Evolutionary conservation across 352 stramenopile species (phyloP), one percentile per base, ranked within the genome.

Genomic region (Pythium insidiosum): DNA sequence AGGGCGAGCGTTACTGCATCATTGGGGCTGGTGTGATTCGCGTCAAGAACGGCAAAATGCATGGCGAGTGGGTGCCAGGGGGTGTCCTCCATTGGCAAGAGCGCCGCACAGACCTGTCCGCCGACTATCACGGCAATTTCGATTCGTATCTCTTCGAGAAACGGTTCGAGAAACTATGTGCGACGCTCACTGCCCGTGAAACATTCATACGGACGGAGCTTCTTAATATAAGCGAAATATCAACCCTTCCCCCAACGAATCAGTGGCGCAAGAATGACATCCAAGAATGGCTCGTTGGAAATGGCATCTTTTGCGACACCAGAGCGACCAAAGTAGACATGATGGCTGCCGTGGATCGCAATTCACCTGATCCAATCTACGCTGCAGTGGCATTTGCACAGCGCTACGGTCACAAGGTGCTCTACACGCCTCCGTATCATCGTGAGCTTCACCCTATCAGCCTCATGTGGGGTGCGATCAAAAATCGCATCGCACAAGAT

Each of bases 121-220:
- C 40, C 4, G 47, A 54, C 37, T 54, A 54, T 33, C 37, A 54
- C 34, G 47, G 47, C 10, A 54, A 54, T 22, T 54, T 54, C 13
- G 26, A 46, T 20, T 37, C 38, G 6, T 26, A 40, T 9, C 25
- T 47, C 6, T 47, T 53, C 13, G 36, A 46, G 25, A 38, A 38
- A 13, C 41, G 46, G 36, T 53, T 46, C 41, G 7, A 24, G 21
- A 52, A n/a, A n/a, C n/a, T 38, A 12, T 52, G 9, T 23, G 25
- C 15, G n/a, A 26, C 12, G 24, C 22, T 22, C 33, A 54, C 28
- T 37, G 38, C 3, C 3, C 26, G 2, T 47, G 28, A 37, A 11
- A 16, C 12, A 54, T 47, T 36, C 38, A 47, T 24, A 41, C 47
- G 47, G 38, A 47, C n/a, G 28, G 38, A 4, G 47, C 45, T 11